These are phyloP conservation scores for Suillus bovinus DNA, from an alignment of 768 basidiomycete species.

Conservation along the genomic window DNA sequence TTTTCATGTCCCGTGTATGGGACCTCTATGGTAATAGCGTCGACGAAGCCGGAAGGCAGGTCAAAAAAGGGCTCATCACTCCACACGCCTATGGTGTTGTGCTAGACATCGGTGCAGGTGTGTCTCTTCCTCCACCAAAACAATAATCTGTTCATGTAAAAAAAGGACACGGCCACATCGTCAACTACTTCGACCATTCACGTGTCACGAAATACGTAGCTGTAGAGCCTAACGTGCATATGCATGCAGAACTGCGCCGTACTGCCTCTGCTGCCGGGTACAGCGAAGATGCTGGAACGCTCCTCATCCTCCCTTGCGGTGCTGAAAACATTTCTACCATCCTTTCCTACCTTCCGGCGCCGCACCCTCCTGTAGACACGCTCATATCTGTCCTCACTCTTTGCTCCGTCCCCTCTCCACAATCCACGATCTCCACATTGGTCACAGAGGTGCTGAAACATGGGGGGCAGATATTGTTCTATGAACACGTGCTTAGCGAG, in stretches of 20 bases:
- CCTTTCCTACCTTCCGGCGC: constrained; percentile 36
- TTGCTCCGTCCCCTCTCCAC: constrained; percentile 62
- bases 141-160: not conserved
- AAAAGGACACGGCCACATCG: constrained; percentile 63
- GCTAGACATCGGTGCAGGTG: constrained; percentile 70
- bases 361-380: constrained; percentile 50
- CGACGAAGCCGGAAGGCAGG: constrained; percentile 41
- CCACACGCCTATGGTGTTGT: constrained; percentile 59
- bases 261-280: constrained; percentile 53
- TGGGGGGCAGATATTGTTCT: constrained; percentile 64
- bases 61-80: constrained; percentile 52
- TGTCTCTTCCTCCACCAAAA: constrained; percentile 8
- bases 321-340: constrained; percentile 59
- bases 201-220: constrained; percentile 67
- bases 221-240: constrained; percentile 65
- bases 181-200: constrained; percentile 55
- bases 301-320: constrained; percentile 61
- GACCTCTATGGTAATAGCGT: constrained; percentile 43
- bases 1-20: constrained; percentile 67
- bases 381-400: constrained; percentile 65
- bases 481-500: constrained; percentile 68
- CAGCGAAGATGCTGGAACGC: constrained; percentile 48
- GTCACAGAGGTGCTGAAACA: constrained; percentile 56
- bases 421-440: constrained; percentile 46
- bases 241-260: constrained; percentile 58